Evolutionary conservation across 495 filamentous ascomycete species (phyloP).

Genomic region (Podospora pseudoanserina): DNA sequence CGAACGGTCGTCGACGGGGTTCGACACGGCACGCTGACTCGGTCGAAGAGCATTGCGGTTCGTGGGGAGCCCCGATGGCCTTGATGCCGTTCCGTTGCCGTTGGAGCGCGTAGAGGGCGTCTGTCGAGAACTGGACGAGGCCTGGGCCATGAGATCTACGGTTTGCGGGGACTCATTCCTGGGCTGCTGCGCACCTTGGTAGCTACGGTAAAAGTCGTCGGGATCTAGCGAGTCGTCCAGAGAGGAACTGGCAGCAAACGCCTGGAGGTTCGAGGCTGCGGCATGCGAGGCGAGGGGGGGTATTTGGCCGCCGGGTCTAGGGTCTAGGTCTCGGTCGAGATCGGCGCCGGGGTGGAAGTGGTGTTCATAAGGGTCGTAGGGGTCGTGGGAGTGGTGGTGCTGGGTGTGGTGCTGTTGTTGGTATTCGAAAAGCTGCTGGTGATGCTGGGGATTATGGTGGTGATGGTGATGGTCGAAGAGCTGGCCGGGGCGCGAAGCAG

Average conservation of each 20-base stretch:
- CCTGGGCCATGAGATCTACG: constrained; percentile 31
- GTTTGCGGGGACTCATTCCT: constrained; percentile 23
- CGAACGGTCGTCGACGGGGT: constrained; percentile 43
- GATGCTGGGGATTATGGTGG: constrained; percentile 24
- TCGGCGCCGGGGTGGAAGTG: constrained; percentile 12
- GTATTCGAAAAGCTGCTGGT: constrained; percentile 11
- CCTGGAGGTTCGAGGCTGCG: constrained; percentile 34
- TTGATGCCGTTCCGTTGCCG: constrained; percentile 38
- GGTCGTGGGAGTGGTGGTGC: constrained; percentile 1
- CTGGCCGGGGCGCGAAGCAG: constrained; percentile 26
- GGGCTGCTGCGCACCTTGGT: constrained; percentile 39
- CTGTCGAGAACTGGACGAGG: constrained; percentile 28
- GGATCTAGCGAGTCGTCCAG: constrained; percentile 41
- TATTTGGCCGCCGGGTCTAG: constrained; percentile 11
- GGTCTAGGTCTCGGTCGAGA: constrained; percentile 14
- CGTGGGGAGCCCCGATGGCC: constrained; percentile 28
- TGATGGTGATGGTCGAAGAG: constrained; percentile 29
- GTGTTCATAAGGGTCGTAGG: constrained; percentile 6
- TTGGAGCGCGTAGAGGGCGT: constrained; percentile 34
- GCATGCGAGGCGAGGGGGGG: constrained; percentile 35
- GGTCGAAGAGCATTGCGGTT: constrained; percentile 31
- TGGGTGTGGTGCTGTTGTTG: constrained; percentile 11
- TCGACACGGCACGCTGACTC: constrained; percentile 46
- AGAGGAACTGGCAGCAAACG: constrained; percentile 36
- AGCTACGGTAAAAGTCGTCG: constrained; percentile 53